Percentiles rank a stretch among this genome's conserved stretches.
Conservation (phyloP, 257 asterid genomes). For the Gentiana straminea region DNA sequence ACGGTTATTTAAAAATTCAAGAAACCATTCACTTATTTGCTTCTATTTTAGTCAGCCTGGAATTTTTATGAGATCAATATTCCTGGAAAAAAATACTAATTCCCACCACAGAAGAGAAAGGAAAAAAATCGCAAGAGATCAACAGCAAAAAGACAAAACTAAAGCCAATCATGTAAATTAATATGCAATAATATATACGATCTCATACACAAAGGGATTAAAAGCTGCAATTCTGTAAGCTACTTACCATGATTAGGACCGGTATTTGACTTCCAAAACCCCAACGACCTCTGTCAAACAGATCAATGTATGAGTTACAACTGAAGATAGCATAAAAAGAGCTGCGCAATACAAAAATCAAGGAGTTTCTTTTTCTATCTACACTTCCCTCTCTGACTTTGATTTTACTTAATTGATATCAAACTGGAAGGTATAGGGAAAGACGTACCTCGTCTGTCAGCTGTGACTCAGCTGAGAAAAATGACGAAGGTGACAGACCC, state of each 20-base stretch:
- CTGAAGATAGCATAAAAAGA: not conserved
- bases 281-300: slow-evolving; percentile 58
- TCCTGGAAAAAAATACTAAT: too few species aligned
- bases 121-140: too few species aligned
- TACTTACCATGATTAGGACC: slow-evolving; percentile 35
- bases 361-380: not conserved
- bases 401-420: too few species aligned
- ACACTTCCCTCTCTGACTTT: too few species aligned
- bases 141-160: not conserved
- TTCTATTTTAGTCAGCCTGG: too few species aligned
- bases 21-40: too few species aligned
- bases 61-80: too few species aligned
- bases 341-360: not conserved
- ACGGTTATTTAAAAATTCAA: too few species aligned
- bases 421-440: not conserved
- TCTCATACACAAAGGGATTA: not conserved
- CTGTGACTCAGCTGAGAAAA: slow-evolving; percentile 2
- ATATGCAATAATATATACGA: not conserved
- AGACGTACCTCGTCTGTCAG: slow-evolving; percentile 7
- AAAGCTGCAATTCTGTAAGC: slow-evolving; percentile 8
- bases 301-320: slow-evolving; percentile 8
- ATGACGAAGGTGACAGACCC: slow-evolving; percentile 6
- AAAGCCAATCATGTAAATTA: not conserved
- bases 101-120: too few species aligned
- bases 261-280: slow-evolving; percentile 54